These are phyloP conservation scores for Cryptococcus sp. DNA, from an alignment of 1,284 basidiomycete genomes.

Conservation along the genomic window DNA sequence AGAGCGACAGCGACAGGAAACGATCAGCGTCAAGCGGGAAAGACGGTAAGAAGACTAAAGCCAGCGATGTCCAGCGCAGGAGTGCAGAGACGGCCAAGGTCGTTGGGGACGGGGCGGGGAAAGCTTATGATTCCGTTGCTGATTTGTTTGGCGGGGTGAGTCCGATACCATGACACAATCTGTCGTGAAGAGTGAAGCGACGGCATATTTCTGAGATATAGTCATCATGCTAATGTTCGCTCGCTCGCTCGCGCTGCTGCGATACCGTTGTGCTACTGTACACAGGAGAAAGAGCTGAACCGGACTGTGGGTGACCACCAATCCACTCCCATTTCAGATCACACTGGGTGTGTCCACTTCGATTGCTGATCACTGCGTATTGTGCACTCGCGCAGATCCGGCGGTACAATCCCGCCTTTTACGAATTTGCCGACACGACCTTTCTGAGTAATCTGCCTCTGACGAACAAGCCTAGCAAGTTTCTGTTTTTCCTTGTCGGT, in stretches of 20 bases:
- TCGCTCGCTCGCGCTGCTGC: background rate
- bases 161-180: background rate
- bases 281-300: conserved; percentile 33
- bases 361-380: background rate
- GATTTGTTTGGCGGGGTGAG: conserved; percentile 39
- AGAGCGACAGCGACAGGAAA: too few relatives aligned
- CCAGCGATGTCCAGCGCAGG: background rate
- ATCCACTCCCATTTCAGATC: background rate
- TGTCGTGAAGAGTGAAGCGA: too few relatives aligned
- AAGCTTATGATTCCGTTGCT: conserved; percentile 22
- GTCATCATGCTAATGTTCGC: background rate
- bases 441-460: conserved; percentile 21
- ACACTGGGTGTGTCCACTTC: background rate
- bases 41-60: too few relatives aligned
- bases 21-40: too few relatives aligned
- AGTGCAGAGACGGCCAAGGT: conserved; percentile 19
- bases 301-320: conserved; percentile 18
- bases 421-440: conserved; percentile 30
- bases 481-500: conserved; percentile 27
- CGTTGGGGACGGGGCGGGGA: conserved; percentile 22
- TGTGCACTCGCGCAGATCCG: conserved; percentile 21
- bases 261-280: background rate
- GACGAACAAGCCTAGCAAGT: conserved; percentile 30
- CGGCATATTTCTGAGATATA: background rate
- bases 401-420: conserved; percentile 33